Conservation (phyloP, 306 rosid genomes). For the Delonix regia region DNA sequence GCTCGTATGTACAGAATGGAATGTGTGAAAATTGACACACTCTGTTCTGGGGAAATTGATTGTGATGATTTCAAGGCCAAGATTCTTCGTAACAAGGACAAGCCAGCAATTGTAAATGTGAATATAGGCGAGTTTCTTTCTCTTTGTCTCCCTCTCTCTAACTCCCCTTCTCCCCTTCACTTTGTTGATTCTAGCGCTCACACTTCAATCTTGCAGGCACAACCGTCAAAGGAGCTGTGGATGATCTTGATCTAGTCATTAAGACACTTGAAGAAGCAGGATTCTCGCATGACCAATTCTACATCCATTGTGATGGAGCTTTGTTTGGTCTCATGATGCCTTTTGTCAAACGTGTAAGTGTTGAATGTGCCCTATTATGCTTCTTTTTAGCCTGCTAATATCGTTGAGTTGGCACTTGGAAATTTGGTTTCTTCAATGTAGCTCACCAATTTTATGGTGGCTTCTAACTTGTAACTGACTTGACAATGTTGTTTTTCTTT, state of each 20-base stretch:
- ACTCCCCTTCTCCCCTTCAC: neutral
- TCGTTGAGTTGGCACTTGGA: neutral
- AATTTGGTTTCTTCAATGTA: neutral
- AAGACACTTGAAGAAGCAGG: slow-evolving; percentile 63
- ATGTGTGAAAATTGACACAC: slow-evolving; percentile 50
- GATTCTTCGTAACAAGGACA: slow-evolving; percentile 54
- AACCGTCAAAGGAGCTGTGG: slow-evolving; percentile 68
- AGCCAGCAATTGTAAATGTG: slow-evolving; percentile 64
- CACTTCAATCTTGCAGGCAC: slow-evolving; percentile 45
- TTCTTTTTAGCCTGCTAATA: neutral
- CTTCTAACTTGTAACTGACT: neutral
- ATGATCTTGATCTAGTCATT: slow-evolving; percentile 63
- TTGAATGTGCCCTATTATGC: neutral
- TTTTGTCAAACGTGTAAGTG: slow-evolving; percentile 57
- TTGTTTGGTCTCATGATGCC: slow-evolving; percentile 77
- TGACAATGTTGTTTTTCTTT: neutral
- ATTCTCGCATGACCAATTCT: slow-evolving; percentile 54
- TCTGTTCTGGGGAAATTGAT: slow-evolving; percentile 59
- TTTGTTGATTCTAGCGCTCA: slow-evolving; percentile 26
- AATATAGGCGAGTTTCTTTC: slow-evolving; percentile 51
- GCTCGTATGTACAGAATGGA: slow-evolving; percentile 65
- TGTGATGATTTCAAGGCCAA: slow-evolving; percentile 57
- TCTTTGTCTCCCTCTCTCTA: neutral
- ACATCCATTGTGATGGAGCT: slow-evolving; percentile 64
- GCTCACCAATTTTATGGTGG: neutral